Conservation (phyloP, 164 flowering plant species). For the Taxillus chinensis region DNA sequence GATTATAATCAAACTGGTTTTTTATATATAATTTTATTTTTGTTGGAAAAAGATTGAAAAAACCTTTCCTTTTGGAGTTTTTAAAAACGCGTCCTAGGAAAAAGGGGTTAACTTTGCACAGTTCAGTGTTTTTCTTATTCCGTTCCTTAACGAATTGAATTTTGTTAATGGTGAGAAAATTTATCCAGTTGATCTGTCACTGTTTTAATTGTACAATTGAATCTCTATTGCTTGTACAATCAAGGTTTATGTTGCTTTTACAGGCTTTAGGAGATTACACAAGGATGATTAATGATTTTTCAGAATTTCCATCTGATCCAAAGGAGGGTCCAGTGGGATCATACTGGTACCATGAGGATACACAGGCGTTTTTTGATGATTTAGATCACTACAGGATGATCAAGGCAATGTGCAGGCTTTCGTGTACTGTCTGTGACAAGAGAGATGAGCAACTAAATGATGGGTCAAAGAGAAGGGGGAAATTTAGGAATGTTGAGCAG, state of each 20-base stretch:
- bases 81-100: no score
- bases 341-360: slow-evolving; percentile 5
- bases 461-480: background rate
- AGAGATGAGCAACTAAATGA: background rate
- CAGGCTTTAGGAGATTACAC: slow-evolving; percentile 12
- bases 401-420: slow-evolving; percentile 6
- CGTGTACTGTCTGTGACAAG: slow-evolving; percentile 3
- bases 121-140: no score
- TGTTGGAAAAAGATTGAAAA: no score
- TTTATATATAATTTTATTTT: no score
- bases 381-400: slow-evolving; percentile 4
- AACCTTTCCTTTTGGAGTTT: no score
- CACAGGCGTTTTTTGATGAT: slow-evolving; percentile 6
- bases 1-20: no score
- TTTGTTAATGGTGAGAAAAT: no score
- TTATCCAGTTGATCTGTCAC: no score
- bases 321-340: slow-evolving; percentile 3
- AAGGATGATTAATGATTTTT: slow-evolving; percentile 6
- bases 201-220: no score
- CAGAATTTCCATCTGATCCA: background rate
- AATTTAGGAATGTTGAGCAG: slow-evolving; percentile 2
- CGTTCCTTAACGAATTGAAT: no score
- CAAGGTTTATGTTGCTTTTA: background rate
- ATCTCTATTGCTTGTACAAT: no score
- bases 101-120: no score